These are phyloP conservation scores for Aspergillus nidulans DNA, from an alignment of 495 filamentous ascomycete genomes.

Conservation along the genomic window DNA sequence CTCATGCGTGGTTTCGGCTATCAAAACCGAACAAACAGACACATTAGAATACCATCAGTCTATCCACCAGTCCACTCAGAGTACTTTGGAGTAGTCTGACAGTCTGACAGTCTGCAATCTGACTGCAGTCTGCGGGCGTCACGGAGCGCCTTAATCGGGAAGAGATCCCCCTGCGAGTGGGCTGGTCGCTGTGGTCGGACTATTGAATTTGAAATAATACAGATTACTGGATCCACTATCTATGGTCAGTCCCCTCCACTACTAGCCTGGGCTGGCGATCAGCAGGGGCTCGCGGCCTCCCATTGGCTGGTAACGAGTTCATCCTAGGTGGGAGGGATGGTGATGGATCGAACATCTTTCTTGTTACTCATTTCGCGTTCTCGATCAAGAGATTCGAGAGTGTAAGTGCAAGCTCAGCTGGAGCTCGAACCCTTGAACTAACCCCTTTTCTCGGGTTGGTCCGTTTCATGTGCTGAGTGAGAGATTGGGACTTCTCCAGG, in stretches of 20 bases:
- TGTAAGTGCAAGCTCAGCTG: neutral
- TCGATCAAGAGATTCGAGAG: too few relatives aligned
- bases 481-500: neutral
- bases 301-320: constrained; percentile 5
- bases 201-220: constrained; percentile 4
- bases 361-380: too few relatives aligned
- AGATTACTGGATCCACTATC: constrained; percentile 11
- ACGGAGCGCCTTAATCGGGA: too few relatives aligned
- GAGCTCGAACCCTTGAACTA: constrained; percentile 15
- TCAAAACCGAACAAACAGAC: neutral
- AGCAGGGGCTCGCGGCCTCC: neutral
- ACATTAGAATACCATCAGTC: neutral
- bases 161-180: neutral
- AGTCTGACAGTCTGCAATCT: too few relatives aligned
- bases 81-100: too few relatives aligned
- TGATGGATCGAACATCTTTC: too few relatives aligned
- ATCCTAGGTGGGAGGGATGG: too few relatives aligned
- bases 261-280: constrained; percentile 7
- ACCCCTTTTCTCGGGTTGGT: neutral
- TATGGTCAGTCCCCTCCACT: neutral
- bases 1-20: neutral
- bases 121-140: too few relatives aligned
- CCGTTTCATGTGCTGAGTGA: neutral
- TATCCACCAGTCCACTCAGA: too few relatives aligned
- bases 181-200: neutral